Conservation (phyloP, 306 rosid genomes). For the Rosa lucieae region DNA sequence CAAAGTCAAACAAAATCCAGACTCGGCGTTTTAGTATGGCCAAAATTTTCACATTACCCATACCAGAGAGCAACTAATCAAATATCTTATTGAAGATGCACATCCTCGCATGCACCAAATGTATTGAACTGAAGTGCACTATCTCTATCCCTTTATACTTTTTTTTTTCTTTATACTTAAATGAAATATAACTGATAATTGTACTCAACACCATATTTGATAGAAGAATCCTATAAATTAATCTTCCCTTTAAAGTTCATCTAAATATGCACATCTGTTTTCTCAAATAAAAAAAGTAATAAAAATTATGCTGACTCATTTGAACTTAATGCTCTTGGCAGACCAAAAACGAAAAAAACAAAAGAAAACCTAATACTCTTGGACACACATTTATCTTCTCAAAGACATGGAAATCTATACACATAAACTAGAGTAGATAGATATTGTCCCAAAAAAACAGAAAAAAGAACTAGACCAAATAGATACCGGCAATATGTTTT, state of each 20-base stretch:
- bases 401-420: background rate
- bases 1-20: background rate
- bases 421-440: background rate
- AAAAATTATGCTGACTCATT: background rate
- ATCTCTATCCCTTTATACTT: background rate
- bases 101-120: background rate
- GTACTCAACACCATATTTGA: background rate
- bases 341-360: background rate
- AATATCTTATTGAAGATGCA: background rate
- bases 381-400: background rate
- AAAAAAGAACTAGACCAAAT: background rate
- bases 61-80: background rate
- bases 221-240: background rate
- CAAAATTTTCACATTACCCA: background rate
- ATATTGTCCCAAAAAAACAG: background rate
- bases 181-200: background rate
- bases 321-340: background rate
- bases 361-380: background rate
- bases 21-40: background rate
- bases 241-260: background rate
- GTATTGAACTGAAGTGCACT: background rate
- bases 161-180: too few species aligned
- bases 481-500: constrained; percentile 8
- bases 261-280: background rate
- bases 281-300: background rate